These are phyloP conservation scores for Tagetes erecta DNA, from an alignment of 129 eudicot species.

Conservation along the genomic window DNA sequence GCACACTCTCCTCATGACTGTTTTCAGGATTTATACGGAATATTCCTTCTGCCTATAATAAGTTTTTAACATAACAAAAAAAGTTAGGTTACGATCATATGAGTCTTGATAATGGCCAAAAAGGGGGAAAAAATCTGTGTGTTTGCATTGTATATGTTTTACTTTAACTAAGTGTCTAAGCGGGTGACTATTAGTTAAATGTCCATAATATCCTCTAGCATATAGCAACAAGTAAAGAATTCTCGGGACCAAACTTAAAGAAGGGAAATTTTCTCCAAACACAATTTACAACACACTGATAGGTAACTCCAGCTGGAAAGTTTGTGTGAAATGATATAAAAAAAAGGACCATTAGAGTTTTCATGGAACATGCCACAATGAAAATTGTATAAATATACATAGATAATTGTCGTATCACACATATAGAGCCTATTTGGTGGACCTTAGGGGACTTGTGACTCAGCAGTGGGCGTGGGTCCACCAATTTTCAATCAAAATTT, in stretches of 20 bases:
- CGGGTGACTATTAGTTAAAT: not conserved
- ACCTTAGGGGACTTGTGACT: not conserved
- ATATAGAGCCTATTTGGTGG: not conserved
- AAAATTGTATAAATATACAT: not conserved
- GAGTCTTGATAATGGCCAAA: conserved; percentile 3
- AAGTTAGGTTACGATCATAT: not conserved
- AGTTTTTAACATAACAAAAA: not conserved
- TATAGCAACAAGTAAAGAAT: conserved; percentile 3
- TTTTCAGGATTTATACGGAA: conserved; percentile 92
- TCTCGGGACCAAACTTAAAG: not conserved
- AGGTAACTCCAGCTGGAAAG: not conserved
- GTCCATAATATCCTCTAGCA: conserved; percentile 14
- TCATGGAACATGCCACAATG: not conserved
- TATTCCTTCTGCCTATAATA: conserved; percentile 75
- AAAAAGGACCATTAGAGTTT: not conserved
- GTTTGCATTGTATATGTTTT: not conserved
- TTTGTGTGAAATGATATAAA: not conserved
- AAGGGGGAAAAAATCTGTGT: not conserved
- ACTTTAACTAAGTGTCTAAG: not conserved
- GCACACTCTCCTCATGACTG: conserved; percentile 70
- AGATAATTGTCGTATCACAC: not conserved
- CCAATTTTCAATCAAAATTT: not conserved
- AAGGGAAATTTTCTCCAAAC: not conserved
- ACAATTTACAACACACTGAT: not conserved
- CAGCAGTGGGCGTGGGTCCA: not conserved